These are phyloP conservation scores for Kwoniella europaea DNA, from an alignment of 768 basidiomycete genomes.

Conservation along the genomic window DNA sequence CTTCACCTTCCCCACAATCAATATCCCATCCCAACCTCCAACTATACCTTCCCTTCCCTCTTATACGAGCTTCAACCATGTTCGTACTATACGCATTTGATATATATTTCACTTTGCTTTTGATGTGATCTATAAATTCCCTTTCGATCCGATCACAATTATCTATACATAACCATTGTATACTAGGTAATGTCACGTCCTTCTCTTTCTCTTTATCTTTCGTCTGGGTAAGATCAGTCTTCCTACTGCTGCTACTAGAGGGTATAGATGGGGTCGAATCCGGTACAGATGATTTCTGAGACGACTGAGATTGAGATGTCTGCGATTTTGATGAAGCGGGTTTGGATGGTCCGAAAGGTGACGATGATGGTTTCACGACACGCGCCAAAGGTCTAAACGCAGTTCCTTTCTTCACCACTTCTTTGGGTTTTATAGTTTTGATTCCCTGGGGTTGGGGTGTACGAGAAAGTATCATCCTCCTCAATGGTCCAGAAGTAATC, in stretches of 20 bases:
- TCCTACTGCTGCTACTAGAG: background rate
- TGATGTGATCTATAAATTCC: slow-evolving; percentile 9
- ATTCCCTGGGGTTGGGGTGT: slow-evolving; percentile 8
- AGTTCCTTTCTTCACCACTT: background rate
- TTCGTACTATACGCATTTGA: slow-evolving; percentile 23
- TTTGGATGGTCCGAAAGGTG: slow-evolving; percentile 1
- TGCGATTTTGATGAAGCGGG: background rate
- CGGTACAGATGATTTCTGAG: background rate
- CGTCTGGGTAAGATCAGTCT: background rate
- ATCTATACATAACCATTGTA: slow-evolving; percentile 49
- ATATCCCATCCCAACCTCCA: slow-evolving; percentile 36
- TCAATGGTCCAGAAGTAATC: slow-evolving; percentile 19
- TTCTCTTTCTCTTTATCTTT: background rate
- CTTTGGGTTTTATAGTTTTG: background rate
- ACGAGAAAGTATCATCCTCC: slow-evolving; percentile 10
- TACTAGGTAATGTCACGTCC: slow-evolving; percentile 3
- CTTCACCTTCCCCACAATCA: slow-evolving; percentile 19
- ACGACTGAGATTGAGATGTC: background rate
- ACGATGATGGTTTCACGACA: background rate
- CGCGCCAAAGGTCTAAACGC: slow-evolving; percentile 17
- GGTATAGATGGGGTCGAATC: background rate
- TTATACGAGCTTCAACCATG: slow-evolving; percentile 34
- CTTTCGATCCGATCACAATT: slow-evolving; percentile 44
- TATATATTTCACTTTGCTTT: slow-evolving; percentile 28
- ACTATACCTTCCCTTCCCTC: slow-evolving; percentile 33